These are phyloP conservation scores for Extremus antarcticus DNA, from an alignment of 495 filamentous ascomycete species.

Conservation along the genomic window DNA sequence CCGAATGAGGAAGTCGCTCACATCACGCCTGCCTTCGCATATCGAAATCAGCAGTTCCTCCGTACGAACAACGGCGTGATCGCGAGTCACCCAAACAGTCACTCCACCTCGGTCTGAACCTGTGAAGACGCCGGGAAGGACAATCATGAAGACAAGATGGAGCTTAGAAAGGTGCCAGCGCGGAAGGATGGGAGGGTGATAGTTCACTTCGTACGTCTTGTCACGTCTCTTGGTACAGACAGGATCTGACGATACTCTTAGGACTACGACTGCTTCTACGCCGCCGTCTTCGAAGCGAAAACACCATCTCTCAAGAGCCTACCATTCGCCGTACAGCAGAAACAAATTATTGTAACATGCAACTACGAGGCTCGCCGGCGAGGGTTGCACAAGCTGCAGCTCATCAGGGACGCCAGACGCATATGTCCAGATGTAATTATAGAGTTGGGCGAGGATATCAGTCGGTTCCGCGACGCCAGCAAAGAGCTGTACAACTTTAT, in stretches of 20 bases:
- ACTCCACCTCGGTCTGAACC: no score
- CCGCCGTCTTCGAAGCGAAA: slow-evolving; percentile 73
- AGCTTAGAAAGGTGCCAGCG: slow-evolving; percentile 17
- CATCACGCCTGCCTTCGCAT: no score
- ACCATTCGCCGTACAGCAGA: slow-evolving; percentile 70
- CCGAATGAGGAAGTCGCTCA: no score
- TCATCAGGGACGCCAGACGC: slow-evolving; percentile 68
- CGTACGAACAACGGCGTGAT: no score
- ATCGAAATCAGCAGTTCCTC: no score
- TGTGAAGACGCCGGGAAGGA: no score
- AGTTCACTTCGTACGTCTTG: slow-evolving; percentile 60
- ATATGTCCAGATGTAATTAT: slow-evolving; percentile 77
- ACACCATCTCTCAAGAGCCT: slow-evolving; percentile 59
- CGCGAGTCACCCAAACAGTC: no score
- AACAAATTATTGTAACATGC: slow-evolving; percentile 88
- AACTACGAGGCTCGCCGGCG: slow-evolving; percentile 73
- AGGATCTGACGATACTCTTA: slow-evolving; percentile 28
- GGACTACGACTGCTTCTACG: slow-evolving; percentile 95
- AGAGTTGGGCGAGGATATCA: slow-evolving; percentile 76
- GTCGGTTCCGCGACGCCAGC: slow-evolving; percentile 73
- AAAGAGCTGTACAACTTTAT: slow-evolving; percentile 67
- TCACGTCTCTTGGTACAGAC: neutral
- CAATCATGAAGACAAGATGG: slow-evolving; percentile 5
- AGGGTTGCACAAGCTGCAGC: slow-evolving; percentile 73
- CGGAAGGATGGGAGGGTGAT: slow-evolving; percentile 60